Percentiles rank a stretch among this genome's conserved stretches.
Evolutionary conservation across 2,329 filamentous ascomycete species (phyloP).

Genomic region (Salinomyces thailandicus): DNA sequence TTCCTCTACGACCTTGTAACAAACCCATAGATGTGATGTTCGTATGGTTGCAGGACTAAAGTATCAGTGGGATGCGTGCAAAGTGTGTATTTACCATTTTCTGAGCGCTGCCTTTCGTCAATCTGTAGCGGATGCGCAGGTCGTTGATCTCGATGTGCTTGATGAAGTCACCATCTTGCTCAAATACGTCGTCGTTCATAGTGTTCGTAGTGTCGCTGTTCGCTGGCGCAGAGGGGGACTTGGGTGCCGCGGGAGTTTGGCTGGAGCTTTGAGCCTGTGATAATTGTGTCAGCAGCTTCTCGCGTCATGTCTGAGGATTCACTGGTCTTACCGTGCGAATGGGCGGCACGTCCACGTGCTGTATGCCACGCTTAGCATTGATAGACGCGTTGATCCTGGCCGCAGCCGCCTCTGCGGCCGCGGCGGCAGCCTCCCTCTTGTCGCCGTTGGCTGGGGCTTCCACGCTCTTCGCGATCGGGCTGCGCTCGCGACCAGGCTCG

Average conservation of each 20-base stretch:
- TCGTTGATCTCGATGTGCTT: slow-evolving; percentile 99
- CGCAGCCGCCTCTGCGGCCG: slow-evolving; percentile 73
- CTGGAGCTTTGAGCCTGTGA: slow-evolving; percentile 19
- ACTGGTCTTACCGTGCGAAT: slow-evolving; percentile 51
- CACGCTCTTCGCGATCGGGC: slow-evolving; percentile 54
- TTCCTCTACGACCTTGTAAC: slow-evolving; percentile 24
- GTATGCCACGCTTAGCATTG: slow-evolving; percentile 57
- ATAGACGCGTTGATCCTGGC: slow-evolving; percentile 37
- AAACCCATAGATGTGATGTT: slow-evolving; percentile 23
- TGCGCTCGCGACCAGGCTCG: slow-evolving; percentile 67
- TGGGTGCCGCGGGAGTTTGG: slow-evolving; percentile 40
- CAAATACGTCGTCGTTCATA: slow-evolving; percentile 81
- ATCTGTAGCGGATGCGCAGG: slow-evolving; percentile 85
- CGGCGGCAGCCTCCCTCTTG: slow-evolving; percentile 24
- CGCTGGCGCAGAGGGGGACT: slow-evolving; percentile 43
- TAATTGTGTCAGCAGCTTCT: slow-evolving; percentile 1
- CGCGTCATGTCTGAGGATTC: neutral
- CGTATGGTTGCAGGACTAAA: slow-evolving; percentile 6
- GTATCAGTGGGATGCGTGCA: slow-evolving; percentile 47
- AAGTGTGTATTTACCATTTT: slow-evolving; percentile 93
- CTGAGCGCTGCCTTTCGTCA: slow-evolving; percentile 95
- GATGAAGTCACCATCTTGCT: slow-evolving; percentile 94
- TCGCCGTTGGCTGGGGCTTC: slow-evolving; percentile 33
- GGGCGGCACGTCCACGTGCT: slow-evolving; percentile 81
- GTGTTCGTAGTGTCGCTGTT: slow-evolving; percentile 55